Base-by-base conservation (phyloP, 2,329 filamentous ascomycete species). In the Aschersonia sp. region DNA sequence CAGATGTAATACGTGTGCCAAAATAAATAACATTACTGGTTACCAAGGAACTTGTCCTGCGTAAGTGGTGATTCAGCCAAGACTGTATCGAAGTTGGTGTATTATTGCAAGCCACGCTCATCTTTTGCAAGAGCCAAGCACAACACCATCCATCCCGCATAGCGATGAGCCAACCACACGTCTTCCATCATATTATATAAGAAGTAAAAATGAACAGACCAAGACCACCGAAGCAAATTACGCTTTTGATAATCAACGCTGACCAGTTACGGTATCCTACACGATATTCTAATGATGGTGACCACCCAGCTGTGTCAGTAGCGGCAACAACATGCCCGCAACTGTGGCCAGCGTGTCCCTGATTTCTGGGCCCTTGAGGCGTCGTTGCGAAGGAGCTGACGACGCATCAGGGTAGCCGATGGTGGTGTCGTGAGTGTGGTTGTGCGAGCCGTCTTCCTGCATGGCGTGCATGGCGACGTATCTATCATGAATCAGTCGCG, bases 391-490 rank as follows among this genome's bases (percentile, higher is more conserved):
- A 41, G 67, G 57, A 38, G 61, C 49, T 12, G 62, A 57, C 45
- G 61, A 64, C 3, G 66, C 65, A 28, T 82, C 77, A 5, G 68
- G 57, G 58, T 78, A 79, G 46, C 79, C 74, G 52, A 82, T 80
- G 38, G 65, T 59, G 4, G 61, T 58, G 1, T 64, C 56, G 46
- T 69, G 64, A 49, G 76, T 69, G n/a, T 78, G 70, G 50, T 76
- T 69, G n/a, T 78, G 70, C 6, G 65, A 64, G 46, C 72, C 69
- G 29, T 82, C 78, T 58, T 95, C 89, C 61, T 94, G 86, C 88
- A 97, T 95, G 1, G 89, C 89, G 61, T 98, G 92, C 89, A 97
- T 96, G 1, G 92, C 92, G 43, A 98, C 92, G 59, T 97, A 95
- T 56, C 88, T 94, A 38, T 38, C 6, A 6, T 6, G 6, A 38